Evolutionary conservation across 192 early-diverging fungal species (phyloP), one percentile per base, ranked within the genome.

Genomic region (Podila horticola): DNA sequence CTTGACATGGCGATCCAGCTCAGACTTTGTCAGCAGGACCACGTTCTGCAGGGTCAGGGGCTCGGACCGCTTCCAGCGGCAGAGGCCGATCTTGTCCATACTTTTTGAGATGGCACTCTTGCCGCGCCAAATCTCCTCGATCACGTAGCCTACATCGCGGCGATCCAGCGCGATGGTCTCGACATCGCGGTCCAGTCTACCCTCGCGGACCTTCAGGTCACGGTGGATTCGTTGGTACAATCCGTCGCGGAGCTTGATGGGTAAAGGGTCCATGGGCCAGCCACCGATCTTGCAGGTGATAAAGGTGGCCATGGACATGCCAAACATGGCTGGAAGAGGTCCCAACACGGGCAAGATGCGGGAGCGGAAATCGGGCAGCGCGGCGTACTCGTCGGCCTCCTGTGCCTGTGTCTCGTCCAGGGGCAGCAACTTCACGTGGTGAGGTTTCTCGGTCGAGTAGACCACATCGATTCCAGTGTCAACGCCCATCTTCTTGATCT

Each of bases 381-480:
- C 89, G 13, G 96, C 91, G 71, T 94, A 97, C 58, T 99, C 94
- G 62, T 95, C 94, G 0, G 95, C 94, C 51, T 93, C 92, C 24
- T 92, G 90, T 28, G 92, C 88, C 57, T 92, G 93, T 60, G 88
- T 88, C 62, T 99, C 96, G 11, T 93, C 94, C 67, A 99, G 72
- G 24, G 97, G 95, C n/a, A 97, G 71, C 3, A 99, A 85, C 77
- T 94, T 94, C 34, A 98, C 93, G 58, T 90, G 88, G 63, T 94
- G 94, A 15, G 97, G 97, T 70, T 97, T 97, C 75, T 99, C 98
- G 13, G 94, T 94, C 10, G 96, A 97, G 75, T 97, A 99, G 28
- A 97, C 96, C 1, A 98, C 97, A n/a, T 93, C 75, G 8, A 99
- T 88, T n/a, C 95, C 96, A 55, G 83, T 83, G 31, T 92, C 87